Base-by-base conservation (phyloP, 176 grass and related monocot genomes). In the barley (Hordeum vulgare) region DNA sequence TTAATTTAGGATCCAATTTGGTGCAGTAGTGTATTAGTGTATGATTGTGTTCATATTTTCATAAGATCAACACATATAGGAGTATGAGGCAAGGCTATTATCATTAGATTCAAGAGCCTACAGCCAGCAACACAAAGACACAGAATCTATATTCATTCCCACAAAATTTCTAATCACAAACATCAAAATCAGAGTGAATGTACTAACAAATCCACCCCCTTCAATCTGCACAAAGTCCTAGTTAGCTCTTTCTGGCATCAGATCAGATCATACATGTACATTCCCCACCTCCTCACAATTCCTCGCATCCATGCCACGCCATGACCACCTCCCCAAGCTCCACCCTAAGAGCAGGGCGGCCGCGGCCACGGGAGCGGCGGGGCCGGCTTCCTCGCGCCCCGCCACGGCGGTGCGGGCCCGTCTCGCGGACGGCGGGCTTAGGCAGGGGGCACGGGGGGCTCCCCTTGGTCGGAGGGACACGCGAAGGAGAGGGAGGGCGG, bases 261-360 rank as follows among this genome's bases (percentile, higher is more conserved):
- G n/a, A n/a, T n/a, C n/a, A n/a, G 59, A 80, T 40, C 45, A 80
- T 83, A 80, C 81, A 79, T 53, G 51, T 54, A 51, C 77, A 80
- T 0, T 29, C 37, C 47, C 35, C 28, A 26, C 34, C 26, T 27
- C 34, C 6, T 83, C 63, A 60, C 21, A 80, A 28, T 41, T 90
- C 81, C 21, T 87, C 92, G 24, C 77, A 78, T 1, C 85, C 73
- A 40, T 98, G 87, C 96, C 96, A 98, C 25, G 87, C 89, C 63
- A 79, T 88, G 7, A 93, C 91, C 3, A 91, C 82, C 56, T 95
- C 96, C 4, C 90, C 90, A 2, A 98, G 89, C 88, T 93, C 93
- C 53, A n/a, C 45, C 73, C 86, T 85, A n/a, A 95, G 56, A n/a
- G n/a, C n/a, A n/a, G n/a, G n/a, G n/a, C n/a, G n/a, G n/a, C n/a